Percentiles rank a stretch among this genome's conserved stretches.
Evolutionary conservation across 1,139 yeast species (phyloP).

Genomic region (Lodderomyces metapsilosis): DNA sequence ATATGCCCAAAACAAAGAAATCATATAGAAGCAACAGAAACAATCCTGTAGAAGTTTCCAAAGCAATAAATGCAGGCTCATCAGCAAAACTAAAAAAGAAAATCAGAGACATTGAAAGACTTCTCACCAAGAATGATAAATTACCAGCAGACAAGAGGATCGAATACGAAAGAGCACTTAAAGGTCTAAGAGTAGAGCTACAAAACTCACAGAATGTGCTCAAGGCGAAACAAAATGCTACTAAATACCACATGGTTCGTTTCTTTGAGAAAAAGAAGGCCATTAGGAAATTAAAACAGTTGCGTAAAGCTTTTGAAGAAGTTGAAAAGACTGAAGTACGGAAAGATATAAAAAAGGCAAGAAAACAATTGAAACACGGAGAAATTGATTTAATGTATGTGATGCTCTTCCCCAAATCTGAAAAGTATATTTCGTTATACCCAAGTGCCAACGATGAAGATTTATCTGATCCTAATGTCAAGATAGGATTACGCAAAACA

Average conservation of each 20-base stretch:
- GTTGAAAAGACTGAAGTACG: slow-evolving; percentile 41
- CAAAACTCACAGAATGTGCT: slow-evolving; percentile 49
- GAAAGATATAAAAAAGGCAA: slow-evolving; percentile 52
- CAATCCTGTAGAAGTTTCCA: slow-evolving; percentile 25
- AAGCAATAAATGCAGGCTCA: slow-evolving; percentile 36
- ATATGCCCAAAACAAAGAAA: slow-evolving; percentile 4
- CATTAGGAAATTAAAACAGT: slow-evolving; percentile 65
- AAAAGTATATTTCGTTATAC: slow-evolving; percentile 79
- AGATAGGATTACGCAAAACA: slow-evolving; percentile 46
- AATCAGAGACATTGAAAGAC: slow-evolving; percentile 80
- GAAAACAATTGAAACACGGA: slow-evolving; percentile 53
- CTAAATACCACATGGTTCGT: slow-evolving; percentile 89
- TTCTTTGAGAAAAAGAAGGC: slow-evolving; percentile 94
- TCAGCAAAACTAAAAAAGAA: slow-evolving; percentile 71
- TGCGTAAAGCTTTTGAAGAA: slow-evolving; percentile 47
- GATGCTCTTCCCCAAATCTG: slow-evolving; percentile 71
- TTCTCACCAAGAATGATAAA: slow-evolving; percentile 52
- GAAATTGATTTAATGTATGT: slow-evolving; percentile 78
- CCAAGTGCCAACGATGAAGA: slow-evolving; percentile 39
- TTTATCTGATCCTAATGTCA: slow-evolving; percentile 35
- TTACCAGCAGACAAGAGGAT: slow-evolving; percentile 73
- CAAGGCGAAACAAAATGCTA: slow-evolving; percentile 58
- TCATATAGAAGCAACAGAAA: slow-evolving; percentile 10
- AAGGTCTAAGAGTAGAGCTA: slow-evolving; percentile 68
- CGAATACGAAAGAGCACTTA: slow-evolving; percentile 85